Base-by-base conservation (phyloP, 768 basidiomycete genomes). In the Phylloporus sp. region DNA sequence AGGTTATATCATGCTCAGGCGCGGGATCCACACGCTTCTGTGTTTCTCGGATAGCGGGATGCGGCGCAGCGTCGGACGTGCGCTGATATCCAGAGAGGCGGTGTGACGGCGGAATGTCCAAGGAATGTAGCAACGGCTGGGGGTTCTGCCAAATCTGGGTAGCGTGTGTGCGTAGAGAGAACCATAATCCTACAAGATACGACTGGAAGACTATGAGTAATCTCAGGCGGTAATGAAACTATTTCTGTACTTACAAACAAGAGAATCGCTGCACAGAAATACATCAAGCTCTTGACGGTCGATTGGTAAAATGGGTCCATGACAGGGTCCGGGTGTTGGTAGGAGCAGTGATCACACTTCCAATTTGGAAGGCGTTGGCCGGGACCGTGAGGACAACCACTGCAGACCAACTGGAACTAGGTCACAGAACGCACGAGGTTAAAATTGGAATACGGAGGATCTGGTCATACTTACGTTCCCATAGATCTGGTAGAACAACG, bases 121-220 rank as follows among this genome's bases (percentile, higher is more conserved):
- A 66, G 3, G 79, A 70, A 29, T 90, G 81, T 42, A 92, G 67
- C 3, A 93, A 73, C 38, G 82, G 85, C 50, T 87, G 92, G 3
- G 94, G 94, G 62, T 98, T 97, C 63, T 98, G 93, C 96, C 96
- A 99, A 56, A 99, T 99, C 63, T 98, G 96, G 13, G 87, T 84
- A 7, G 96, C 96, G 63, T 99, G 96, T 2, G 96, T 99, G 38
- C 91, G 85, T 15, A 99, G 81, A 31, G 96, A 97, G 73, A 99
- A 99, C 96, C 96, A 98, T 1, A 98, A 75, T 28, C 96, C 96
- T 49, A 98, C 80, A 37, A 97, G 79, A 66, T 99, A 99, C 1
- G 96, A 97, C 93, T 97, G 36, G 18, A 14, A 27, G 17, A 35
- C 15, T 28, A 34, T 57, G 33, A 60, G 50, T 28, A 24, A 42